Evolutionary conservation across 169 alveolate species (phyloP).

Genomic region (Theileria annulata): DNA sequence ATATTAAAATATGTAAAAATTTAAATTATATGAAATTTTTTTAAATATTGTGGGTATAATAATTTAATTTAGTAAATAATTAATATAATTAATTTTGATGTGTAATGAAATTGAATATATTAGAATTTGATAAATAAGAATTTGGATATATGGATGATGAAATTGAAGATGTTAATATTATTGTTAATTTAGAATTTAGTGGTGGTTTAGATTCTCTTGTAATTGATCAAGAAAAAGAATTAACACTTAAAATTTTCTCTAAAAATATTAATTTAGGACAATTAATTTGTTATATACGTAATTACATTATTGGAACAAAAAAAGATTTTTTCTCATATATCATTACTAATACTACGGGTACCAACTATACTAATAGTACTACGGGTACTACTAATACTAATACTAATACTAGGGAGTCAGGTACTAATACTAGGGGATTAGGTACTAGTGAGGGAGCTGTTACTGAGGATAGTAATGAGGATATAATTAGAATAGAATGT

Average conservation of each 20-base stretch:
- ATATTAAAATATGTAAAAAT: no score
- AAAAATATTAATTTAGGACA: conserved; percentile 55
- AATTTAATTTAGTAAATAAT: no score
- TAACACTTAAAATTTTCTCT: conserved; percentile 10
- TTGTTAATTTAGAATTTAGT: conserved; percentile 35
- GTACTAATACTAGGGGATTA: not conserved
- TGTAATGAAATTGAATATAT: no score
- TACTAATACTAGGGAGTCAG: not conserved
- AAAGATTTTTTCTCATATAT: conserved; percentile 66
- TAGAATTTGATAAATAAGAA: not conserved
- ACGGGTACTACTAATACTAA: conserved; percentile 26
- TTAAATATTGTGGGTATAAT: no score
- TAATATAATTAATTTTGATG: no score
- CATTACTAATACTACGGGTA: no score
- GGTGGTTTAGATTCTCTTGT: conserved; percentile 62
- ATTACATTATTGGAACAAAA: conserved; percentile 64
- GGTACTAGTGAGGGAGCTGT: no score
- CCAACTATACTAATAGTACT: conserved; percentile 5
- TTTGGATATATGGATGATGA: not conserved
- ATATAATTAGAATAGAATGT: conserved; percentile 59
- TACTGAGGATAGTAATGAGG: not conserved
- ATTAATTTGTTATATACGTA: conserved; percentile 70
- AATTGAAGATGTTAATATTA: not conserved
- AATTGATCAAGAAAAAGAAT: conserved; percentile 30
- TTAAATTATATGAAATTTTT: no score